A percentile compares a stretch with the other conserved stretches of the same genome.
Evolutionary conservation across 805 yeast species (phyloP).

Genomic region (Naumovozyma castellii): DNA sequence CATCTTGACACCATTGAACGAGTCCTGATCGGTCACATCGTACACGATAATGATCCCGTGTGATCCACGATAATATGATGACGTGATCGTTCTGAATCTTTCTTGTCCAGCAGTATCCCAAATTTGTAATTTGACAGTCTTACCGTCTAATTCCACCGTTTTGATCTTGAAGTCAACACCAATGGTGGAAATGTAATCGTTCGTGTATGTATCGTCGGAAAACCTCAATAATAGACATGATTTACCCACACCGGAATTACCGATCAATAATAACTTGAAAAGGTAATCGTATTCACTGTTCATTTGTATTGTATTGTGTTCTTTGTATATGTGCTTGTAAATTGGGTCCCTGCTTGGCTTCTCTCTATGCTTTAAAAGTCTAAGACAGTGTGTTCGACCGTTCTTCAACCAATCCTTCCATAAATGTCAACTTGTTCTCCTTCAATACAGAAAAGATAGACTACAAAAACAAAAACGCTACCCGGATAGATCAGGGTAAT

Average conservation of each 20-base stretch:
- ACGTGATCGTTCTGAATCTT: slow-evolving; percentile 93
- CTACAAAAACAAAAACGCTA: no score
- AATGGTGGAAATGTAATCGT: slow-evolving; percentile 92
- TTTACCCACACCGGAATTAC: slow-evolving; percentile 98
- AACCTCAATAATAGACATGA: slow-evolving; percentile 90
- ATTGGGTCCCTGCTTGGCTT: background rate
- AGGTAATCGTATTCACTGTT: slow-evolving; percentile 95
- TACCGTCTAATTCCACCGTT: slow-evolving; percentile 90
- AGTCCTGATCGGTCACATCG: slow-evolving; percentile 95
- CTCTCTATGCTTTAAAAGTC: no score
- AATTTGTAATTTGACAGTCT: slow-evolving; percentile 92
- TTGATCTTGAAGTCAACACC: slow-evolving; percentile 92
- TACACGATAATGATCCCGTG: slow-evolving; percentile 97
- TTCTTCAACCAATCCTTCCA: no score
- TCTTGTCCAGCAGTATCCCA: slow-evolving; percentile 99
- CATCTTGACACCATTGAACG: slow-evolving; percentile 91
- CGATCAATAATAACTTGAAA: slow-evolving; percentile 88
- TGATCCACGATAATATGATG: slow-evolving; percentile 96
- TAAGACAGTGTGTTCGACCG: no score
- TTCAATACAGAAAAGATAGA: no score
- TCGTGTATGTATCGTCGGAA: slow-evolving; percentile 95
- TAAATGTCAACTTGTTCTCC: no score
- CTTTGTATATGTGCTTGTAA: background rate
- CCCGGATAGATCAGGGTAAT: no score
- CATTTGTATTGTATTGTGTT: slow-evolving; percentile 32